Evolutionary conservation across 345 rosid genomes (phyloP), one percentile per base, ranked within the genome.

Genomic region (Eucalyptus victrix): DNA sequence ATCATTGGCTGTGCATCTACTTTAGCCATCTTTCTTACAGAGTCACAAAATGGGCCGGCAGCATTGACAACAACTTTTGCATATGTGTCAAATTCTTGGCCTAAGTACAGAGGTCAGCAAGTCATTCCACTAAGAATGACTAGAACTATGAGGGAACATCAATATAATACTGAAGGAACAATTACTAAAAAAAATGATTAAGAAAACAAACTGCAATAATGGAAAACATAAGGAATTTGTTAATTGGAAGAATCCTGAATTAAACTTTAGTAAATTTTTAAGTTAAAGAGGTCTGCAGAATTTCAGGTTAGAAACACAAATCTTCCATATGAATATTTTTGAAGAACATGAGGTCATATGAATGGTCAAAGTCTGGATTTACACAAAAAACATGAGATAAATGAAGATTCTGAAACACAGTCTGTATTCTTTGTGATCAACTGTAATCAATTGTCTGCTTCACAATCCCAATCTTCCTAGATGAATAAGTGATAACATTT

Each of bases 41-140:
- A 92, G 89, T 98, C 99, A 90, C 99, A 97, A 91, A 98, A 98
- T 23, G 99, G 99, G 81, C 99, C 99, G 86, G 98, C 99, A 44
- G 98, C 99, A 90, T 98, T 98, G 49, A 98, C 98, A 67, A 98
- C 93, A 69, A 97, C 98, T 92, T 94, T 96, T 87, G 99, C 99
- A 90, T 95, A 95, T 89, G 96, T 91, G 18, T 97, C 96, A 89
- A 97, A 97, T 91, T 96, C 98, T 87, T 95, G 90, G 60, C 99
- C 99, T 97, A 93, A 88, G 47, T 37, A 49, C 69, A 24, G 44
- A 58, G 40, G 83, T 24, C 50, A 88, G 89, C 65, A 49, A 45
- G 16, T 49, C 44, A 88, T 19, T 37, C 42, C 44, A 21, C 12
- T 37, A 37, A 76, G 4, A 76, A 76, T 37, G 28, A 76, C 83